Evolutionary conservation across 331 rosid species (phyloP).

Genomic region (Malus hybrid): DNA sequence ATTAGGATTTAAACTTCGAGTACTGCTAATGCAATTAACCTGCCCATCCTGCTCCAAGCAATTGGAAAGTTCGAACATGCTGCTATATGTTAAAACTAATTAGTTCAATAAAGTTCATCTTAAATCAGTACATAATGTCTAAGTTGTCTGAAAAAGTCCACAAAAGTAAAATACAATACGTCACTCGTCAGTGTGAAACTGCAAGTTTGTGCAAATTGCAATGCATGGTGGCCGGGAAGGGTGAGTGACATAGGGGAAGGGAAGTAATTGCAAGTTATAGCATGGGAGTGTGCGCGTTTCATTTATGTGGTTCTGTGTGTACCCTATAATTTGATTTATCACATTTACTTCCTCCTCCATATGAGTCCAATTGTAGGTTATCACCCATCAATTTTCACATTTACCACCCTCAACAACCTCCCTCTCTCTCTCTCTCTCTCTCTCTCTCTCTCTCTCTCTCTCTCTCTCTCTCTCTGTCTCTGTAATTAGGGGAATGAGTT

Average conservation of each 20-base stretch:
- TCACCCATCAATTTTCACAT: slow-evolving; percentile 69
- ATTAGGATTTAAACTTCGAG: background rate
- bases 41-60: background rate
- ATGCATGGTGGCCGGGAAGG: background rate
- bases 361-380: slow-evolving; percentile 36
- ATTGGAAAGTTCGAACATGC: background rate
- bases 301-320: slow-evolving; percentile 4
- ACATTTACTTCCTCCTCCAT: slow-evolving; percentile 35
- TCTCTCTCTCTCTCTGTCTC: slow-evolving; percentile 10
- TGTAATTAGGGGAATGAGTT: background rate
- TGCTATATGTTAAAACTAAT: background rate
- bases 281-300: slow-evolving; percentile 19
- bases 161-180: background rate
- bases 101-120: background rate
- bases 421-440: slow-evolving; percentile 1
- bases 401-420: slow-evolving; percentile 68
- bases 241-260: background rate
- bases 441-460: slow-evolving; percentile 19
- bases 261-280: background rate
- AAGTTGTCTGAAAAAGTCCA: background rate
- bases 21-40: background rate
- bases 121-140: background rate
- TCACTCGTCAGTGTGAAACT: background rate
- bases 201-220: background rate
- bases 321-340: slow-evolving; percentile 8